phyloP scores from a whole-genome alignment of 192 early-diverging fungal genomes.

The Backusella morwellensis region DNA sequence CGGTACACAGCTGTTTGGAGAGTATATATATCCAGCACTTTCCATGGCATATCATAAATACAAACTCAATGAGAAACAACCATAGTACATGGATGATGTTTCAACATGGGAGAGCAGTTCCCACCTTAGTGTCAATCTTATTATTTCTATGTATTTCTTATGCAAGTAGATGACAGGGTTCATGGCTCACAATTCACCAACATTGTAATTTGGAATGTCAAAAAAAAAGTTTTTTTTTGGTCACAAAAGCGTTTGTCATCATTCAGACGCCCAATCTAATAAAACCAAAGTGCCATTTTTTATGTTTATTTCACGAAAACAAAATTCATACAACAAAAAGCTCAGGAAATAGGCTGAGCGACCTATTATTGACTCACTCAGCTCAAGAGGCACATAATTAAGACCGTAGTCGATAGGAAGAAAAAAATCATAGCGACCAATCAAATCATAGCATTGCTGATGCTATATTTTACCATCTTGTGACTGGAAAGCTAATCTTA shows the following conservation, averaged over 20 bases:
- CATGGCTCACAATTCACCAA: too few species aligned
- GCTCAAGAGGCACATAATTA: not conserved
- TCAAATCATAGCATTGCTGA: not conserved
- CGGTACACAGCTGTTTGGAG: not conserved
- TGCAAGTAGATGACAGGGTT: too few species aligned
- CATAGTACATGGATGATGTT: not conserved
- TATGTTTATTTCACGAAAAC: not conserved
- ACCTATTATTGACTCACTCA: not conserved
- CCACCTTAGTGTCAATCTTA: not conserved
- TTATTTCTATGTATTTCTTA: too few species aligned
- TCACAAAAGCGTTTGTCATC: too few species aligned
- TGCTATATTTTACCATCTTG: not conserved
- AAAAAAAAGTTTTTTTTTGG: too few species aligned
- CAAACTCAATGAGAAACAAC: not conserved
- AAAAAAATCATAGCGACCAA: not conserved
- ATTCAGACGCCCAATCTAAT: too few species aligned
- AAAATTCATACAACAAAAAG: not conserved
- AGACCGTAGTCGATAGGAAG: too few species aligned
- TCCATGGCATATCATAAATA: not conserved
- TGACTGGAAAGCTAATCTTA: conserved; percentile 2
- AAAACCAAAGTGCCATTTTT: not conserved
- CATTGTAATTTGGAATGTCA: too few species aligned
- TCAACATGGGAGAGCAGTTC: not conserved
- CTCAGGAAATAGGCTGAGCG: not conserved
- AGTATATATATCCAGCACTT: not conserved